Evolutionary conservation across 78 protist genomes (phyloP).

Genomic region (Dictyostelium capitatum): DNA sequence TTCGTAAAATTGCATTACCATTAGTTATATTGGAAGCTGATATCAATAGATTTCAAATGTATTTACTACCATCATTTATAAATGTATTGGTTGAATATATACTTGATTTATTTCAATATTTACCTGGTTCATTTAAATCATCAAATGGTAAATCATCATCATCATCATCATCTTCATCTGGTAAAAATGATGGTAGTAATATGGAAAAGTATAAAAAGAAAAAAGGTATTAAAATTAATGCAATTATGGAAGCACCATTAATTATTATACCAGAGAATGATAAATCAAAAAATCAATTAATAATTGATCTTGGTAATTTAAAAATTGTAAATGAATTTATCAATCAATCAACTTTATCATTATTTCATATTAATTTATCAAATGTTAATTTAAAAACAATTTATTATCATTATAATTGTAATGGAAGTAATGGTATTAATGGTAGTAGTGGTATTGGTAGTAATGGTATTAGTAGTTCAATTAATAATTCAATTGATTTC

Average conservation of each 20-base stretch:
- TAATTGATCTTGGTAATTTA: background rate
- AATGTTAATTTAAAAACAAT: background rate
- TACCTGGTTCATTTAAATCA: constrained; percentile 38
- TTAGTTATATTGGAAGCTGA: constrained; percentile 14
- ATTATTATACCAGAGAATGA: constrained; percentile 20
- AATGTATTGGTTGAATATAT: background rate
- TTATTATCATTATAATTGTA: background rate
- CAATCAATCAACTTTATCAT: background rate
- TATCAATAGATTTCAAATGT: background rate
- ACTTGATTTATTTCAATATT: constrained; percentile 44
- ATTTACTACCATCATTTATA: background rate
- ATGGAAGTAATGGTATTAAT: background rate
- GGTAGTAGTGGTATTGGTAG: background rate
- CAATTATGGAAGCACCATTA: constrained; percentile 9
- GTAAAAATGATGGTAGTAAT: background rate
- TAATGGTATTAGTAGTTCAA: background rate
- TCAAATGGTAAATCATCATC: background rate
- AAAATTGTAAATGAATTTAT: constrained; percentile 7
- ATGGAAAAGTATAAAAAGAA: constrained; percentile 19
- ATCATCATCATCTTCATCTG: background rate
- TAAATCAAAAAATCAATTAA: background rate
- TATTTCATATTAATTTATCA: background rate
- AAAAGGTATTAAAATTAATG: constrained; percentile 19
- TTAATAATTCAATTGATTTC: background rate
- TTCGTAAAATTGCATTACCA: background rate